Conservation (phyloP, 352 stramenopile species). For the Pseudoperonospora humuli region DNA sequence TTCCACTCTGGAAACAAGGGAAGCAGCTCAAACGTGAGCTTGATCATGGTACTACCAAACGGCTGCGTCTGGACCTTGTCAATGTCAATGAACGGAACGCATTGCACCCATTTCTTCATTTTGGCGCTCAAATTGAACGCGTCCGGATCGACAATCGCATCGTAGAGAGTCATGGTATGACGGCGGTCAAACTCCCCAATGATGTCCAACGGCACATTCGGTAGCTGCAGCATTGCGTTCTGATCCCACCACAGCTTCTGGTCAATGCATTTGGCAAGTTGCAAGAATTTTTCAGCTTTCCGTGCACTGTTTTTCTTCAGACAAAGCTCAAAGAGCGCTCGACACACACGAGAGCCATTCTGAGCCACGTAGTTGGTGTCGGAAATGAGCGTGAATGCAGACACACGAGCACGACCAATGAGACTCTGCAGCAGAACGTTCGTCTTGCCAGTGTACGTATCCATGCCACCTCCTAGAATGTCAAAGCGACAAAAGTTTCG, state of each 20-base stretch:
- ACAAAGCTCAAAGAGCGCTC: conserved; percentile 98
- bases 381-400: conserved; percentile 95
- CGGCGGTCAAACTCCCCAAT: conserved; percentile 76
- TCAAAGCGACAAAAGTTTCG: conserved; percentile 83
- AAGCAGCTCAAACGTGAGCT: conserved; percentile 75
- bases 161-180: conserved; percentile 61
- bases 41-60: conserved; percentile 93
- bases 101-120: conserved; percentile 58
- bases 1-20: conserved; percentile 72
- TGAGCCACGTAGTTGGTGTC: conserved; percentile 99
- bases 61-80: conserved; percentile 85
- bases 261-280: conserved; percentile 96
- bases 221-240: conserved; percentile 90
- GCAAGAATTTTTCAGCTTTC: conserved; percentile 90
- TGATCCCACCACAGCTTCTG: conserved; percentile 97
- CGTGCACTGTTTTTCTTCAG: conserved; percentile 84
- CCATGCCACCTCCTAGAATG: conserved; percentile 87
- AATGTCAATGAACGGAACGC: conserved; percentile 62
- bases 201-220: conserved; percentile 81
- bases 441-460: conserved; percentile 91
- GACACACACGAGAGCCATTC: conserved; percentile 95
- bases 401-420: conserved; percentile 72
- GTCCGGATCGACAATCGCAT: conserved; percentile 34
- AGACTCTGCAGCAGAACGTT: conserved; percentile 94
- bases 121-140: conserved; percentile 42